phyloP scores from a whole-genome alignment of 805 yeast species.

The Saccharomycopsis sp. region DNA sequence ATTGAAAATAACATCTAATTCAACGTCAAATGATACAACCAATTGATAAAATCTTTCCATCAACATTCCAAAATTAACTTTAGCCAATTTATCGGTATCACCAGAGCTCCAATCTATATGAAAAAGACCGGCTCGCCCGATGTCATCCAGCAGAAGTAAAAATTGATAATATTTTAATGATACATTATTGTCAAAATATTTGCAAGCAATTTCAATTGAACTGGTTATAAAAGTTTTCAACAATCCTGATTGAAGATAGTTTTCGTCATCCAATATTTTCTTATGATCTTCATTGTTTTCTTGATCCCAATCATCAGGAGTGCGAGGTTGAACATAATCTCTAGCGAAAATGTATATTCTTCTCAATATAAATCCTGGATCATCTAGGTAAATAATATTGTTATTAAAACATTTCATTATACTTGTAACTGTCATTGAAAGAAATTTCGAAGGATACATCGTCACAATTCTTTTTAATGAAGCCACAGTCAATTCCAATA shows the following conservation, averaged over 20 bases:
- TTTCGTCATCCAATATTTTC: slow-evolving; percentile 47
- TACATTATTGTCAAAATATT: slow-evolving; percentile 27
- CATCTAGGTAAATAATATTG: slow-evolving; percentile 32
- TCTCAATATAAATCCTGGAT: slow-evolving; percentile 42
- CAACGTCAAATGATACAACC: slow-evolving; percentile 60
- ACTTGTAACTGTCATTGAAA: slow-evolving; percentile 60
- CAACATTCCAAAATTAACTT: slow-evolving; percentile 28
- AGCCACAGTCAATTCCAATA: slow-evolving; percentile 57
- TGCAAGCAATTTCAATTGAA: slow-evolving; percentile 35
- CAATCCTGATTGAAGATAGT: slow-evolving; percentile 55
- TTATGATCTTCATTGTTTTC: slow-evolving; percentile 32
- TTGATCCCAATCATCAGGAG: slow-evolving; percentile 31
- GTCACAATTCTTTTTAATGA: slow-evolving; percentile 59
- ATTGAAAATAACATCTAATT: slow-evolving; percentile 37
- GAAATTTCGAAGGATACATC: slow-evolving; percentile 70
- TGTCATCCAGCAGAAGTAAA: too few relatives aligned
- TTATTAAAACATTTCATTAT: slow-evolving; percentile 44
- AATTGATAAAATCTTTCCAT: slow-evolving; percentile 40
- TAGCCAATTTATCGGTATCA: slow-evolving; percentile 28
- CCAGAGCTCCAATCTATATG: too few relatives aligned
- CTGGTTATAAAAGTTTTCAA: slow-evolving; percentile 57
- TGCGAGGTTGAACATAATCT: slow-evolving; percentile 44
- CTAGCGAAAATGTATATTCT: slow-evolving; percentile 59
- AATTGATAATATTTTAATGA: slow-evolving; percentile 26
- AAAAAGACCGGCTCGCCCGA: too few relatives aligned